A percentile compares a stretch with the other conserved stretches of the same genome.
Conservation (phyloP, 1,284 basidiomycete species). For the Tranzscheliella williamsii region DNA sequence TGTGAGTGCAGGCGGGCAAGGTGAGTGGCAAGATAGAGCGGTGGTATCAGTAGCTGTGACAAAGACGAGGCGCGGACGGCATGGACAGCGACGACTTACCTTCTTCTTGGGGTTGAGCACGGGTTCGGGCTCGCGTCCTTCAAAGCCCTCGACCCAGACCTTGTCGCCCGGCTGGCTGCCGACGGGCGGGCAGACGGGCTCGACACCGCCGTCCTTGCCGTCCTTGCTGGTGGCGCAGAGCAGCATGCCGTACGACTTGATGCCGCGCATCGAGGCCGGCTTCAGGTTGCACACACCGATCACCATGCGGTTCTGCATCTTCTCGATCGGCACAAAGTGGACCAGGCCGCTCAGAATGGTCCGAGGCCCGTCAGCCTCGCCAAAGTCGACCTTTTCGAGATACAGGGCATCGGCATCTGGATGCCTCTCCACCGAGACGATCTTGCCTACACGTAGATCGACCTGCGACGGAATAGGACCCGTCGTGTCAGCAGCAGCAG, state of each 20-base stretch:
- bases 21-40: no score
- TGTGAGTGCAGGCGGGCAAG: slow-evolving; percentile 2
- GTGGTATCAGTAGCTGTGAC: background rate
- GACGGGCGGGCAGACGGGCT: slow-evolving; percentile 55
- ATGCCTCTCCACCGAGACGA: slow-evolving; percentile 55
- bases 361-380: slow-evolving; percentile 58
- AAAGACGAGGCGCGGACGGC: background rate
- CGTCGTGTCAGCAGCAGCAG: slow-evolving; percentile 33
- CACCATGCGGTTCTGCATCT: slow-evolving; percentile 58
- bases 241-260: slow-evolving; percentile 60
- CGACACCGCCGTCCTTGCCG: slow-evolving; percentile 58
- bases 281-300: slow-evolving; percentile 60
- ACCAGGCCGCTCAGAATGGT: slow-evolving; percentile 58
- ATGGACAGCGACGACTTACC: slow-evolving; percentile 36
- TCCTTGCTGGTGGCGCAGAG: slow-evolving; percentile 56
- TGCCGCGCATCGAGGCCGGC: slow-evolving; percentile 59
- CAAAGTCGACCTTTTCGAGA: slow-evolving; percentile 60
- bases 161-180: slow-evolving; percentile 53
- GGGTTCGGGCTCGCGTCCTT: slow-evolving; percentile 52
- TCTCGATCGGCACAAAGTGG: slow-evolving; percentile 58
- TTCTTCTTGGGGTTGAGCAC: slow-evolving; percentile 61
- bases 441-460: slow-evolving; percentile 59
- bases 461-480: slow-evolving; percentile 53
- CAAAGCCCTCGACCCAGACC: slow-evolving; percentile 58
- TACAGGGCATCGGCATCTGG: slow-evolving; percentile 60